Evolutionary conservation across 495 filamentous ascomycete species (phyloP), one percentile per base, ranked within the genome.

Genomic region (Neurospora sp.): DNA sequence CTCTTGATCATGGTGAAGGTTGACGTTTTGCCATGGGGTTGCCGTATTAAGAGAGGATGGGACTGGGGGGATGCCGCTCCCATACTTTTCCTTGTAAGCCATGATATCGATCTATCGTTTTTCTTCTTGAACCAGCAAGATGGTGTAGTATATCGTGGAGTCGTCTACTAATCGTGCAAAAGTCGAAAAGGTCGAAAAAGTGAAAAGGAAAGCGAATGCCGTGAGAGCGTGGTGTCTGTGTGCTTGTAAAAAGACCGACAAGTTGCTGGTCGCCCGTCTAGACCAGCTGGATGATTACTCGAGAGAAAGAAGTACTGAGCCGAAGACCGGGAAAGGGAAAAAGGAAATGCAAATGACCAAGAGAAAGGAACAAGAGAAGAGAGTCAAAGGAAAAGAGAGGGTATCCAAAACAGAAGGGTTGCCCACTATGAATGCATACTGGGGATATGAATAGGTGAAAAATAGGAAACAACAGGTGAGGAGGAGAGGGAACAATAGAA

Each of bases 1-100:
- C 27, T 46, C 6, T 2, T 38, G 69, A 2, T 71, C 69, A 23
- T 71, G 37, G 7, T 74, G 70, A 59, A 78, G 41, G 48, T 80
- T 72, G 74, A 76, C 46, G 37, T 76, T 74, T 70, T 78, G 74
- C 75, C 75, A 77, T 66, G 54, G 54, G 62, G 77, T 41, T 73
- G 74, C 72, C 48, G 77, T 35, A 72, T 79, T 79, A 76, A 77
- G 73, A 69, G 71, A 79, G n/a, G 72, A 46, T 48, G 74, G 77
- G 3, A 75, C 31, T 39, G 79, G 75, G 2, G 79, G 77, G 10
- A 79, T 70, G 5, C 66, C 69, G 41, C 71, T 73, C 73, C 76
- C 69, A 23, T 72, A 18, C 62, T 80, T 79, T 31, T 81, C 78
- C 54, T 74, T 62, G 73, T 76, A 76, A 71, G 31, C 40, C 79